These are phyloP conservation scores for Arthrobotrys megalospora DNA, from an alignment of 2,329 filamentous ascomycete genomes.

Conservation along the genomic window DNA sequence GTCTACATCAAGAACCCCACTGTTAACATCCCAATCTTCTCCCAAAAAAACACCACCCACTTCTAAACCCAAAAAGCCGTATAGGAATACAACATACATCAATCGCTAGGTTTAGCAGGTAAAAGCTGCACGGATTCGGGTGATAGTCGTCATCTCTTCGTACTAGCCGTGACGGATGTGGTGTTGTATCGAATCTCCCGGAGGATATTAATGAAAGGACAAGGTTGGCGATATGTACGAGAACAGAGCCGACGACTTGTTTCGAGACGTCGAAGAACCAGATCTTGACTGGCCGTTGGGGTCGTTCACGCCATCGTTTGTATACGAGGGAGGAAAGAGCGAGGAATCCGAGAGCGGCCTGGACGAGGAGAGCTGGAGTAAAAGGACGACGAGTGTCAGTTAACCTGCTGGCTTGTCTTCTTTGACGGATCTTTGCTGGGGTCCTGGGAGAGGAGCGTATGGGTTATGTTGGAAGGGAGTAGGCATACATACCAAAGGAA, in stretches of 20 bases:
- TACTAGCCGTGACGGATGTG: slow-evolving; percentile 69
- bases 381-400: slow-evolving; percentile 6
- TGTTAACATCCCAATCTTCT: slow-evolving; percentile 45
- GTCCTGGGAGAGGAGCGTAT: background rate
- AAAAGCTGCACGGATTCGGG: slow-evolving; percentile 97
- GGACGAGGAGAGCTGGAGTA: slow-evolving; percentile 78
- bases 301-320: slow-evolving; percentile 92
- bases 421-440: background rate
- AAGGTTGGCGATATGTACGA: slow-evolving; percentile 92
- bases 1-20: slow-evolving; percentile 73
- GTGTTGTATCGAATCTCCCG: slow-evolving; percentile 80
- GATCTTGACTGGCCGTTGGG: slow-evolving; percentile 92
- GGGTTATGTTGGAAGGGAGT: slow-evolving; percentile 7
- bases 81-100: slow-evolving; percentile 77
- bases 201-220: slow-evolving; percentile 97
- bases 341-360: slow-evolving; percentile 85
- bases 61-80: background rate
- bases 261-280: slow-evolving; percentile 98
- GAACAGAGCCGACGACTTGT: slow-evolving; percentile 92
- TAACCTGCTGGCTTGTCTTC: background rate
- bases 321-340: slow-evolving; percentile 89
- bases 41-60: background rate
- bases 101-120: slow-evolving; percentile 92
- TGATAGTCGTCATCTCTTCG: slow-evolving; percentile 73
- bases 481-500: slow-evolving; percentile 75